Evolutionary conservation across 1,284 basidiomycete genomes (phyloP).

Genomic region (Trametes hirsuta): DNA sequence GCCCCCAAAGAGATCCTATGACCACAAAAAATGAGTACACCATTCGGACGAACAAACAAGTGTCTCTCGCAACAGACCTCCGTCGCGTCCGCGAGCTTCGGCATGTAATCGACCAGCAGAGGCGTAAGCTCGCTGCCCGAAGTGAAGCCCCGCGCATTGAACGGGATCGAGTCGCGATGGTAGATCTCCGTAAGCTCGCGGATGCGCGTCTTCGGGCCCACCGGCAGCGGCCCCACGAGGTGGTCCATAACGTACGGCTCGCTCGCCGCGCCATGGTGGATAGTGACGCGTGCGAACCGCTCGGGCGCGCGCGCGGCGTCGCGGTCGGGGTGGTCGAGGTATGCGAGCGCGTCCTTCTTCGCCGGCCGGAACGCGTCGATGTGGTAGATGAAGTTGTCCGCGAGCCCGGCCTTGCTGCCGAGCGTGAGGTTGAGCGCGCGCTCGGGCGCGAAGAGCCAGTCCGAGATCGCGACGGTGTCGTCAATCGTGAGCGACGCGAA

Average conservation of each 20-base stretch:
- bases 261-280: slow-evolving; percentile 51
- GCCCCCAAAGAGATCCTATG: slow-evolving; percentile 48
- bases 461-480: slow-evolving; percentile 47
- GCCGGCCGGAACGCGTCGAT: slow-evolving; percentile 54
- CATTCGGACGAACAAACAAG: neutral
- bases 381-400: slow-evolving; percentile 53
- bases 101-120: slow-evolving; percentile 36
- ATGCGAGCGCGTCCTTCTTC: slow-evolving; percentile 52
- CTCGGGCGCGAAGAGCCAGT: slow-evolving; percentile 49
- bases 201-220: slow-evolving; percentile 41
- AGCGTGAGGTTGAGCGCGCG: slow-evolving; percentile 53
- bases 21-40: slow-evolving; percentile 2
- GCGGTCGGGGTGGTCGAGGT: slow-evolving; percentile 44
- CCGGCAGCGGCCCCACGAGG: slow-evolving; percentile 59
- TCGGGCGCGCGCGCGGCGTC: slow-evolving; percentile 32
- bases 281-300: slow-evolving; percentile 49
- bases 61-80: slow-evolving; percentile 36
- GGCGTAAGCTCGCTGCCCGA: slow-evolving; percentile 39
- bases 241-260: slow-evolving; percentile 54
- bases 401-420: slow-evolving; percentile 33
- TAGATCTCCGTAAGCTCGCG: slow-evolving; percentile 51
- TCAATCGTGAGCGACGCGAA: slow-evolving; percentile 50
- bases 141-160: slow-evolving; percentile 50
- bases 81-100: slow-evolving; percentile 41
- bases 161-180: slow-evolving; percentile 52